Percentiles rank a stretch among this genome's conserved stretches.
Conservation (phyloP, 805 yeast species). For the Teunomyces panamensis region DNA sequence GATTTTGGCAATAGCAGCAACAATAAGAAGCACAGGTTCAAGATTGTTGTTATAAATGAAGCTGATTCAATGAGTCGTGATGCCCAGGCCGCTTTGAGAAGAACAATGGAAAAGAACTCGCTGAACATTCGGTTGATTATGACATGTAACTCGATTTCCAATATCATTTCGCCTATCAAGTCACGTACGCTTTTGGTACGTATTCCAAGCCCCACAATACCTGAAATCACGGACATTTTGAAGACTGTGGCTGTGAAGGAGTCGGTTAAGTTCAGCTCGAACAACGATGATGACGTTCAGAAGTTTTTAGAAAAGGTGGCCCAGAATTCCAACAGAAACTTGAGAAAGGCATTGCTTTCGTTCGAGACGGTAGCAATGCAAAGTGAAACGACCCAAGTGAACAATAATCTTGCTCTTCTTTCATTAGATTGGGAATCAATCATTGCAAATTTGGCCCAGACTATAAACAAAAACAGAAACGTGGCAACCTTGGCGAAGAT, state of each 20-base stretch:
- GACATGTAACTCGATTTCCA: conserved; percentile 86
- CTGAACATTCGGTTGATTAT: conserved; percentile 79
- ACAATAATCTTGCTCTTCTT: conserved; percentile 48
- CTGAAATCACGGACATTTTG: conserved; percentile 59
- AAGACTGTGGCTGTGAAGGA: conserved; percentile 57
- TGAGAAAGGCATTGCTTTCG: conserved; percentile 73
- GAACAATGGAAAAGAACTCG: conserved; percentile 95
- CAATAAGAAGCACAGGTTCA: conserved; percentile 53
- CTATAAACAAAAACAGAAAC: conserved; percentile 58
- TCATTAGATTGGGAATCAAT: conserved; percentile 91
- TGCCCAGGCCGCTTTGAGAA: conserved; percentile 92
- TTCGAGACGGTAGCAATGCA: conserved; percentile 81
- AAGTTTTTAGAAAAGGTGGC: conserved; percentile 52
- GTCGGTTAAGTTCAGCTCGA: conserved; percentile 37
- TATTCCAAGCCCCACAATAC: conserved; percentile 71
- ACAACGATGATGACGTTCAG: conserved; percentile 31
- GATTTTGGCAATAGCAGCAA: conserved; percentile 58
- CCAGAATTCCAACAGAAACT: conserved; percentile 58
- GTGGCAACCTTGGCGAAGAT: conserved; percentile 61
- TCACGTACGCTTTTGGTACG: conserved; percentile 90
- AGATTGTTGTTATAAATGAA: conserved; percentile 83
- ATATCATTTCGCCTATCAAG: conserved; percentile 89
- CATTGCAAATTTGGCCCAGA: conserved; percentile 59
- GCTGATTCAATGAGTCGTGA: conserved; percentile 88
- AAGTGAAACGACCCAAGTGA: conserved; percentile 46